Evolutionary conservation across 495 filamentous ascomycete species (phyloP), one percentile per base, ranked within the genome.

Genomic region (Parachaetomium inaequale): DNA sequence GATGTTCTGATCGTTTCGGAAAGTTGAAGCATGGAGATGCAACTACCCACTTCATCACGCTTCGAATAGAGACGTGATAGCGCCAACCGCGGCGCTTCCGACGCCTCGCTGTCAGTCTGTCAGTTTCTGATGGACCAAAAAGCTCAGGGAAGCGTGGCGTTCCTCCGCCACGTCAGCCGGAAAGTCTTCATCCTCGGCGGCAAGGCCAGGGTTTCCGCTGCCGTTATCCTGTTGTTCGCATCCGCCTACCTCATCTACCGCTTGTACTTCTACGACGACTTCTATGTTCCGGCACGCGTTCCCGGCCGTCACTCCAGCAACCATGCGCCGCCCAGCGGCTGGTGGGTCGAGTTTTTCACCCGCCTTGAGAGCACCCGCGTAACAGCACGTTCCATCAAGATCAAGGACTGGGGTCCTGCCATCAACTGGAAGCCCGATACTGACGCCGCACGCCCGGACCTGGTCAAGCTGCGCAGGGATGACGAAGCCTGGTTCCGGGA

Each of bases 261-360:
- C 21, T 28, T 42, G 31, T 38, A 4, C 50, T 21, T 53, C 31
- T 53, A 53, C 50, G 50, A 53, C 31, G 49, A n/a, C 49, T 51
- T 51, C 49, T 51, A 51, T 17, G 26, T 19, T n/a, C 49, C 49
- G 28, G 17, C 28, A 6, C 50, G 19, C 15, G 29, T 11, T 19
- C 50, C 31, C n/a, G 8, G 12, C 36, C 34, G 2, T 25, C 38
- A 29, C 26, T 7, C 54, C 54, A 11, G n/a, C 38, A 56, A 32
- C 43, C 50, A 58, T 36, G 31, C 23, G 28, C 40, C 53, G 47
- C 47, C 47, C 7, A 62, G 43, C 63, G 58, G 40, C 26, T 68
- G 54, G 32, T 68, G 66, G 66, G 29, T 31, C 50, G 63, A 65
- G 36, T 65, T 68, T 58, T 68, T 65, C 38, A 34, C 58, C 4